Evolutionary conservation across 78 protist genomes (phyloP).

Genomic region (Dictyostelium brefeldianum): DNA sequence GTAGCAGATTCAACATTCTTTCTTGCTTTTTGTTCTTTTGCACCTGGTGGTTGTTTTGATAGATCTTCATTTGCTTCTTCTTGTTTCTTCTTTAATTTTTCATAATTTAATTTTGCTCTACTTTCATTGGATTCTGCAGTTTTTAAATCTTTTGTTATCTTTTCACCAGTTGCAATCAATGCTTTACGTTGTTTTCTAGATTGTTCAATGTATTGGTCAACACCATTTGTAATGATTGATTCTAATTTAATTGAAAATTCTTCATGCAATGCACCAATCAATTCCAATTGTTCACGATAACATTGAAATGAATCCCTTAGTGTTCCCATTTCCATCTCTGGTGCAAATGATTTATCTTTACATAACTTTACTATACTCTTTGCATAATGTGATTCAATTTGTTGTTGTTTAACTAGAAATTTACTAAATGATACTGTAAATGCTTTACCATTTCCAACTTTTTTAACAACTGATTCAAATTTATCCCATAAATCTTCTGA

Average conservation of each 20-base stretch:
- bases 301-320: constrained; percentile 56
- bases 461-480: constrained; percentile 74
- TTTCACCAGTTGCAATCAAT: constrained; percentile 56
- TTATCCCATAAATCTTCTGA: constrained; percentile 83
- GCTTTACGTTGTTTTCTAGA: constrained; percentile 77
- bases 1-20: constrained; percentile 71
- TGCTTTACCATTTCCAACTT: constrained; percentile 72
- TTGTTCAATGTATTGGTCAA: constrained; percentile 42
- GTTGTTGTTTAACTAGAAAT: constrained; percentile 53
- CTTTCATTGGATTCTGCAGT: constrained; percentile 62
- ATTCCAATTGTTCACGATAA: constrained; percentile 66
- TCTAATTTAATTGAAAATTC: constrained; percentile 55
- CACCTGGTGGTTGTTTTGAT: constrained; percentile 73
- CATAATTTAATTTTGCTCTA: constrained; percentile 68
- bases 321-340: constrained; percentile 77
- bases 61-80: constrained; percentile 70
- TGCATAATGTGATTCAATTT: constrained; percentile 70
- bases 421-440: constrained; percentile 60
- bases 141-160: constrained; percentile 60
- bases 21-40: constrained; percentile 72
- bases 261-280: constrained; percentile 44
- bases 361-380: constrained; percentile 70
- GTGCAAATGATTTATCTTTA: constrained; percentile 80
- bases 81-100: constrained; percentile 74
- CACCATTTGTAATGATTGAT: not conserved